Conservation (phyloP, 106 monocot species). For the Acorus calamus region DNA sequence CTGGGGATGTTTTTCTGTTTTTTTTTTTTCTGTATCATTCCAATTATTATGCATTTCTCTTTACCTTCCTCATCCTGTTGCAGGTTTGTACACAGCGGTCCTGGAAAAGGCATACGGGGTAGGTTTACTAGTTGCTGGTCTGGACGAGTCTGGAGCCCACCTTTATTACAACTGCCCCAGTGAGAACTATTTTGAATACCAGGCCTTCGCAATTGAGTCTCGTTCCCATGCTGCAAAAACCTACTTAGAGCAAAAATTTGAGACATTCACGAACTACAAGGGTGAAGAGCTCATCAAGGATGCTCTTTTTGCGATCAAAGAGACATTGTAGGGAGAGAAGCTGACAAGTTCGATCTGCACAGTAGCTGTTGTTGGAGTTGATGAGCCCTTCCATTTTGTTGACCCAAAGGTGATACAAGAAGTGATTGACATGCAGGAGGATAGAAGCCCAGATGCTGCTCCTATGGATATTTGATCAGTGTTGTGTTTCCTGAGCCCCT, state of each 20-base stretch:
- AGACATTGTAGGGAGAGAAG: conserved; percentile 89
- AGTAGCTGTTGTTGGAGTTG: conserved; percentile 68
- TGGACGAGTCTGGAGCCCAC: conserved; percentile 87
- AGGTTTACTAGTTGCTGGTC: conserved; percentile 87
- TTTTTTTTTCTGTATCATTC: not conserved
- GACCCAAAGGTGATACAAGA: conserved; percentile 54
- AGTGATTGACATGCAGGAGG: conserved; percentile 23
- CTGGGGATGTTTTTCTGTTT: not conserved
- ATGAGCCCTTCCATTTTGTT: conserved; percentile 63
- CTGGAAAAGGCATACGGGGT: conserved; percentile 95
- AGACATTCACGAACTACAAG: conserved; percentile 36
- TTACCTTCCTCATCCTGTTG: not conserved
- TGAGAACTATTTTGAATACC: conserved; percentile 95
- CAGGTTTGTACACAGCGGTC: conserved; percentile 95
- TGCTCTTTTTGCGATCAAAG: conserved; percentile 85
- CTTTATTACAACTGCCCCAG: conserved; percentile 97
- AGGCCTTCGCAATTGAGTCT: conserved; percentile 91
- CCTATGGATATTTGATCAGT: conserved; percentile 62
- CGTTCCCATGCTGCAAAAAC: conserved; percentile 95
- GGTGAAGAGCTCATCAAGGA: conserved; percentile 80
- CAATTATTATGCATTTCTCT: not conserved
- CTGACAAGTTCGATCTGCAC: conserved; percentile 72
- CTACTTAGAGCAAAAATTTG: conserved; percentile 58
- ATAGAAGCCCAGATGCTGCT: conserved; percentile 30
- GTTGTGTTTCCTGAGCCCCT: not conserved